Evolutionary conservation across 164 flowering plant species (phyloP), one percentile per base, ranked within the genome.

Genomic region (Stephania yunnanensis): DNA sequence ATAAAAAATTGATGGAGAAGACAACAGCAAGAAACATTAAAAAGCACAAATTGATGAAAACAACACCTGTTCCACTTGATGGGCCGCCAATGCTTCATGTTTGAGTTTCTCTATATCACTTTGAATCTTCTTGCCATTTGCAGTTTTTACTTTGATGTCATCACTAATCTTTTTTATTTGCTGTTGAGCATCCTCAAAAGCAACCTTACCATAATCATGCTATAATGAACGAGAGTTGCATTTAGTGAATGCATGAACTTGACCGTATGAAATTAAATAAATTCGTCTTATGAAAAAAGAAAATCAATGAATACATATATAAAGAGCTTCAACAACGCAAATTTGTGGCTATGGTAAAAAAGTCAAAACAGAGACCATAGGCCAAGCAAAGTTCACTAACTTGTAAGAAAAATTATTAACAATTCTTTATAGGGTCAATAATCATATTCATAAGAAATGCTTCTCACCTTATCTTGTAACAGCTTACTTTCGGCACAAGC

Each of bases 121-220:
- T 73, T 81, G 81, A 67, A 84, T 76, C 58, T 81, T 83, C 52
- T 80, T 70, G 36, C 88, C 75, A 76, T 73, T 46, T 69, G 81
- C 77, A 74, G 78, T 78, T 82, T 86, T 90, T 52, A 73, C 76
- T 73, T 81, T 82, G 46, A 85, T 82, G 69, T 68, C 88, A 69
- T 75, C 82, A 71, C 48, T 53, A 73, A 87, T 87, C 29, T 83
- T 83, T 64, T 69, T 81, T 83, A 91, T 90, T 78, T 90, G 86
- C 77, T 78, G 84, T 64, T 82, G 87, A 72, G 97, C 99, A 86
- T 91, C 90, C 74, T 80, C 86, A 82, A 88, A 91, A 71, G 96
- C 90, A 50, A 75, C 76, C 74, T 75, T 87, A 70, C 88, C 89
- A 84, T 89, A 88, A 79, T 91, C 91, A 83, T 95, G 98, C 99